phyloP scores from a whole-genome alignment of 352 stramenopile species.

The Globisporangium uncinulatum region DNA sequence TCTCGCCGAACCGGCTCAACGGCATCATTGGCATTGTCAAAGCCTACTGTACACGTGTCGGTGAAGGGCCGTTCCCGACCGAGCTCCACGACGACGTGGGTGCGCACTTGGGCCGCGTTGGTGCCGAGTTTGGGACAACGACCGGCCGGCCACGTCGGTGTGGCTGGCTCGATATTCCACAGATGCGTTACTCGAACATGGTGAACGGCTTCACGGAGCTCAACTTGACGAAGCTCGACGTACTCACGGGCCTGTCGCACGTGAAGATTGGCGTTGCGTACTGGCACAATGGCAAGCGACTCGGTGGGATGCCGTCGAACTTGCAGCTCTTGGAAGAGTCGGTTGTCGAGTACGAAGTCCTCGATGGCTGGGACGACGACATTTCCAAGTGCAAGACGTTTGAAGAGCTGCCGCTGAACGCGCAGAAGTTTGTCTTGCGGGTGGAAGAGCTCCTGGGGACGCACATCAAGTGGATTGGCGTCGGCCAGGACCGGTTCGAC shows the following conservation, averaged over 20 bases:
- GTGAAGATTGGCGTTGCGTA: constrained; percentile 96
- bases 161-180: constrained; percentile 98
- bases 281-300: constrained; percentile 92
- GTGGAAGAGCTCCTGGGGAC: constrained; percentile 96
- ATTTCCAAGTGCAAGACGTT: constrained; percentile 96
- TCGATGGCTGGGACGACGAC: constrained; percentile 94
- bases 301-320: constrained; percentile 94
- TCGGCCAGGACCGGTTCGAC: constrained; percentile 94
- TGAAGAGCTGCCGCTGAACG: constrained; percentile 93
- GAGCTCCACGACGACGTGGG: constrained; percentile 92
- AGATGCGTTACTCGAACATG: constrained; percentile 92
- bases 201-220: constrained; percentile 96
- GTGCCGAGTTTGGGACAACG: constrained; percentile 97
- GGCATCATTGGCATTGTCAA: constrained; percentile 99
- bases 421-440: constrained; percentile 95
- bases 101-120: constrained; percentile 88
- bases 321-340: constrained; percentile 90
- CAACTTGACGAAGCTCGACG: constrained; percentile 99
- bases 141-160: constrained; percentile 96
- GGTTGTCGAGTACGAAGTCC: constrained; percentile 94
- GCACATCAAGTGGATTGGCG: constrained; percentile 98
- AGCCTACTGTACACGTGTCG: constrained; percentile 98
- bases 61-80: constrained; percentile 98
- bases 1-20: constrained; percentile 89
- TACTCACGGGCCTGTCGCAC: constrained; percentile 95